A percentile compares a stretch with the other conserved stretches of the same genome.
Conservation (phyloP, 768 basidiomycete species). For the Ephemerocybe angulata region DNA sequence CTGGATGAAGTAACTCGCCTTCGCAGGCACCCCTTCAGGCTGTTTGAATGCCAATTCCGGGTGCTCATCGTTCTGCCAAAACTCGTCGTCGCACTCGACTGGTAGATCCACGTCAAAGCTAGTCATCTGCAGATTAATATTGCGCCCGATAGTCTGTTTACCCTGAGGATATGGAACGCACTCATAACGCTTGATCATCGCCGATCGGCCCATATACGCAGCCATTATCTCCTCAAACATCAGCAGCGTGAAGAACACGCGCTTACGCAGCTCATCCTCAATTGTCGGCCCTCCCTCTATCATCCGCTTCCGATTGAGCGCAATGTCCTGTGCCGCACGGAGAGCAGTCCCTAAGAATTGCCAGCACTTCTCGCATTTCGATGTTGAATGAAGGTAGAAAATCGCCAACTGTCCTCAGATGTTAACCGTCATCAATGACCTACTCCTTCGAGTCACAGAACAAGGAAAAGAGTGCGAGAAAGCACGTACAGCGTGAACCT, state of each 20-base stretch:
- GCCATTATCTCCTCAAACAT: conserved; percentile 21
- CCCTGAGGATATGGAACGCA: conserved; percentile 33
- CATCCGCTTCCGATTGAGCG: conserved; percentile 45
- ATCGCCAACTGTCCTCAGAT: conserved; percentile 32
- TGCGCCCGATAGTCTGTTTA: no score
- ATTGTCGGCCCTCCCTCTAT: conserved; percentile 26
- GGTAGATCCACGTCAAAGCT: conserved; percentile 64
- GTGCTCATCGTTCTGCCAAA: conserved; percentile 50
- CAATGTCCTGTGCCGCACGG: conserved; percentile 56
- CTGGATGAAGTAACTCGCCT: conserved; percentile 41
- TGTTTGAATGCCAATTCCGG: conserved; percentile 47
- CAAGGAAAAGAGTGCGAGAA: conserved; percentile 13
- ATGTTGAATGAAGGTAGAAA: conserved; percentile 40
- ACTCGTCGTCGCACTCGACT: conserved; percentile 64
- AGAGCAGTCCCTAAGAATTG: conserved; percentile 50
- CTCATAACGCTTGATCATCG: conserved; percentile 58
- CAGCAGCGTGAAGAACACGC: conserved; percentile 42
- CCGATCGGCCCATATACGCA: conserved; percentile 50
- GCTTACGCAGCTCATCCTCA: conserved; percentile 62
- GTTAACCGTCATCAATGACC: no score
- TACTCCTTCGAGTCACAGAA: no score
- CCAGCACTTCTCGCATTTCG: conserved; percentile 50
- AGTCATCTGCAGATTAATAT: neutral
- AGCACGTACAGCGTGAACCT: conserved; percentile 46
- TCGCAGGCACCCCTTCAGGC: conserved; percentile 46